Evolutionary conservation across 140 eudicot genomes (phyloP), one percentile per base, ranked within the genome.

Genomic region (Erigeron philadelphicus): DNA sequence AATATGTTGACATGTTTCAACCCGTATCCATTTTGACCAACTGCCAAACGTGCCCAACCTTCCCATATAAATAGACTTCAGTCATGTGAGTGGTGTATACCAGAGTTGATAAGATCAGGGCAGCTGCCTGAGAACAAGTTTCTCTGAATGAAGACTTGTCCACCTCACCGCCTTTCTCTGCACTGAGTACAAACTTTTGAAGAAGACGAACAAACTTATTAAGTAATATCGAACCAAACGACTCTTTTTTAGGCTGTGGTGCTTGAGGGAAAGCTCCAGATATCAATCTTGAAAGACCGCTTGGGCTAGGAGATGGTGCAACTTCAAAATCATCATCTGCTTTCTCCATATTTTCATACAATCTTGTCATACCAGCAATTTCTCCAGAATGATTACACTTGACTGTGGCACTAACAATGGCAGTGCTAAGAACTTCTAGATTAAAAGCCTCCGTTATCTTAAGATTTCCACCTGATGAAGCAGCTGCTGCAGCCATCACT

Each of bases 401-500:
- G 12, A 81, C 91, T 25, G 99, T 84, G 4, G 99, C 99, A 77
- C 99, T 94, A 49, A 88, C 92, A 67, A 94, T 83, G 18, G 94
- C 97, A 13, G 95, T 94, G 73, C 99, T 86, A 59, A 94, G 97
- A 67, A 94, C 99, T 85, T 94, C 99, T 75, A 94, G 79, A 83
- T 83, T 94, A 66, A 94, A 89, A 9, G 95, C 87, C 71, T 94
- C 99, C 0, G 81, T 85, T 75, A 83, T 21, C 43, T 87, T 89
- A 41, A 89, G 78, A 73, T 83, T 89, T 47, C 87, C 97, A 9
- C 97, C 99, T 48, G 99, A 94, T 41, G 99, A 95, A 40, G 97
- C 97, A 12, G 99, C 99, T 46, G 97, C 99, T 41, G 99, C 99
- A 49, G 97, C 95, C 95, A 94, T 94, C 41, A 94, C 99, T 63